Evolutionary conservation across 352 stramenopile genomes (phyloP).

Genomic region (Bremia lactucae): DNA sequence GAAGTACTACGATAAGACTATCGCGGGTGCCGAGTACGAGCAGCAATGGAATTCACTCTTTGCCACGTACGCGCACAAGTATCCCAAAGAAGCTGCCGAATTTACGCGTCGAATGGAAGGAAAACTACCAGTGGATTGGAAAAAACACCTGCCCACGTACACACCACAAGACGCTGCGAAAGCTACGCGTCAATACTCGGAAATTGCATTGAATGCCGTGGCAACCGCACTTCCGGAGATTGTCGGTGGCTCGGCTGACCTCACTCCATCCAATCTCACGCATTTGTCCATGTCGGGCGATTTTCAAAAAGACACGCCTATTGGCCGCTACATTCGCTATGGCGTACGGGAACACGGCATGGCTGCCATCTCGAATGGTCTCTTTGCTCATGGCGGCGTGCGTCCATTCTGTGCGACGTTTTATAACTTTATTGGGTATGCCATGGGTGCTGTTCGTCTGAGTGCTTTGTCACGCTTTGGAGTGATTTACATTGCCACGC

Average conservation of each 20-base stretch:
- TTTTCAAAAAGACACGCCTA: slow-evolving; percentile 95
- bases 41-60: slow-evolving; percentile 89
- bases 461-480: slow-evolving; percentile 91
- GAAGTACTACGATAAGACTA: slow-evolving; percentile 84
- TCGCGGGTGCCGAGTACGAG: slow-evolving; percentile 56
- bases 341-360: slow-evolving; percentile 98
- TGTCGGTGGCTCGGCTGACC: slow-evolving; percentile 95
- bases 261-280: slow-evolving; percentile 97
- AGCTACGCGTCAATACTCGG: slow-evolving; percentile 92
- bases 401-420: slow-evolving; percentile 98
- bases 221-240: slow-evolving; percentile 91
- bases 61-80: slow-evolving; percentile 77
- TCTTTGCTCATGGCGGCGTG: slow-evolving; percentile 95
- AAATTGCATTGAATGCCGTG: slow-evolving; percentile 92
- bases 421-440: slow-evolving; percentile 99
- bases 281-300: slow-evolving; percentile 91
- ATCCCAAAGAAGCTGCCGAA: slow-evolving; percentile 91
- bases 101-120: slow-evolving; percentile 89
- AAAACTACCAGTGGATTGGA: slow-evolving; percentile 88
- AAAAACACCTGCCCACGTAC: slow-evolving; percentile 88
- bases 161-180: slow-evolving; percentile 78
- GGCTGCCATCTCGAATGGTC: slow-evolving; percentile 96
- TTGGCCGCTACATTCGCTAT: slow-evolving; percentile 96
- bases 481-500: slow-evolving; percentile 97
- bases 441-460: slow-evolving; percentile 90